Percentiles rank a stretch among this genome's conserved stretches.
Conservation (phyloP, 441 rosid genomes). For the Populus hybrid region DNA sequence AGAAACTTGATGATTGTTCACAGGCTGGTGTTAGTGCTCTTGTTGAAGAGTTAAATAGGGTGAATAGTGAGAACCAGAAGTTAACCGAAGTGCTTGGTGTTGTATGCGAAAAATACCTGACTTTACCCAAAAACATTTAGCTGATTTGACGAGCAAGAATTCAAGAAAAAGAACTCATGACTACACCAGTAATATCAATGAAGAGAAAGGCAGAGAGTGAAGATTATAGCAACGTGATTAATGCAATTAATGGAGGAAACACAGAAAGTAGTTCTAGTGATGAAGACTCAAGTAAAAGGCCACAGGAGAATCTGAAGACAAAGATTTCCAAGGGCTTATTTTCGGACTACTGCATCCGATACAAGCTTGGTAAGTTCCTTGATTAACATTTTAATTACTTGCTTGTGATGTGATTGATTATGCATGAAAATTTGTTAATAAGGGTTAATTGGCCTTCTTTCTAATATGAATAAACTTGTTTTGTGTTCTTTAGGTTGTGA, state of each 20-base stretch:
- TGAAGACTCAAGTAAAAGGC: conserved; percentile 56
- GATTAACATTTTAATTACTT: neutral
- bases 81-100: conserved; percentile 49
- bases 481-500: conserved; percentile 51
- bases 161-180: conserved; percentile 27
- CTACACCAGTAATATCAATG: conserved; percentile 11
- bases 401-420: neutral
- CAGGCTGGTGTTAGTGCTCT: conserved; percentile 23
- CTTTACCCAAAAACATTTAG: conserved; percentile 39
- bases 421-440: neutral
- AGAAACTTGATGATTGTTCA: neutral
- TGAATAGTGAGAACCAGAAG: conserved; percentile 67
- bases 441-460: neutral
- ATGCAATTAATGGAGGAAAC: conserved; percentile 14
- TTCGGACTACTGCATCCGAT: conserved; percentile 53
- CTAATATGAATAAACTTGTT: neutral
- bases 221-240: conserved; percentile 24
- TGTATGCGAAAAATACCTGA: conserved; percentile 48
- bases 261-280: conserved; percentile 67
- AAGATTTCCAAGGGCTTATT: conserved; percentile 44
- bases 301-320: conserved; percentile 39
- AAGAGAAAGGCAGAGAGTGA: conserved; percentile 52
- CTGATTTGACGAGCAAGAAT: conserved; percentile 46
- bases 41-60: conserved; percentile 55
- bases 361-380: conserved; percentile 51